Evolutionary conservation across 2,329 filamentous ascomycete genomes (phyloP), one percentile per base, ranked within the genome.

Genomic region (Didymella sp.): DNA sequence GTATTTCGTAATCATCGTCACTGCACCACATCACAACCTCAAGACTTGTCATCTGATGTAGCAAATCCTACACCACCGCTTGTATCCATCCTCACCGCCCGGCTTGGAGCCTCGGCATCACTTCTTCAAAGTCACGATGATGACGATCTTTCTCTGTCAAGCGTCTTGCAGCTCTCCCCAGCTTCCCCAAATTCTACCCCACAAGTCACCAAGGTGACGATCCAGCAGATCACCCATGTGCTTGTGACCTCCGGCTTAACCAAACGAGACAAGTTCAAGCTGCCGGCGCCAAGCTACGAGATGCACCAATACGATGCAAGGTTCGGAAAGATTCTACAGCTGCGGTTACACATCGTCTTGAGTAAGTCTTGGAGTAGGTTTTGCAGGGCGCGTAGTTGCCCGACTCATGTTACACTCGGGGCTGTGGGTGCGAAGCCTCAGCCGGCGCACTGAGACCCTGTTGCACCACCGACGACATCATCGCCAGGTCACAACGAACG

Each of bases 391-490:
- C 17, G 15, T 33, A 13, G 42, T 11, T 12, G 3, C 30, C 48
- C 37, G 37, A 47, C 37, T 48, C 30, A 49, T 25, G 48, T 57
- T 44, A 31, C 53, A 56, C 42, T 37, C n/a, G 17, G 21, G n/a
- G 24, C 17, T 42, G 41, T 37, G 38, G 37, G 28, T 30, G 17
- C 13, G 44, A 48, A 41, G 54, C 54, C 54, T 57, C 48, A 52
- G 30, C 54, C 54, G 54, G 54, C 54, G 54, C 44, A 28, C 22
- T 40, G 48, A 52, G 47, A 51, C 47, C 54, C 48, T 54, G 37
- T 31, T 27, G 28, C 47, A 46, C 46, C 54, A 51, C 42, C 43
- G 35, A 51, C 54, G 51, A 51, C 48, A 51, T 51, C 30, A 25
- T 28, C 35, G 21, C 13, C 17, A 31, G 15, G 11, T 19, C 31